These are phyloP conservation scores for Sugiyamaella grinbergsii DNA, from an alignment of 1,139 yeast species.

Conservation along the genomic window DNA sequence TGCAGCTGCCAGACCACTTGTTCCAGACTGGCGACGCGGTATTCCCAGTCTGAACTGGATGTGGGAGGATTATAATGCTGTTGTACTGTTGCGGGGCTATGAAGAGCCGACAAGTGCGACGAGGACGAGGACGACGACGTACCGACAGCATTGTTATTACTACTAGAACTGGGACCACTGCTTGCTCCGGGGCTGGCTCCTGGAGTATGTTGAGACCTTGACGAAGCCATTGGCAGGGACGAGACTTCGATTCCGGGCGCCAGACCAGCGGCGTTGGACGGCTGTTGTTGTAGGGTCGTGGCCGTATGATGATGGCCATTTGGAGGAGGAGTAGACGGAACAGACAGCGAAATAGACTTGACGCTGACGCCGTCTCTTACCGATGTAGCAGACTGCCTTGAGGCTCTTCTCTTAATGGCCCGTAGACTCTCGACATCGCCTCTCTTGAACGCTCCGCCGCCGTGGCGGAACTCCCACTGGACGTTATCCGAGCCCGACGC, in stretches of 20 bases:
- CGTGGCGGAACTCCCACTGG: constrained; percentile 88
- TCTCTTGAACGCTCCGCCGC: constrained; percentile 72
- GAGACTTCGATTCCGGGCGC: constrained; percentile 15
- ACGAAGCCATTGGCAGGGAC: not conserved
- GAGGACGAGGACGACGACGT: not conserved
- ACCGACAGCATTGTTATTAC: not conserved
- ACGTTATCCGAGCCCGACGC: constrained; percentile 37
- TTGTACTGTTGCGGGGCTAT: constrained; percentile 10
- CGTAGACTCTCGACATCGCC: constrained; percentile 69
- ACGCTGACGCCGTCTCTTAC: constrained; percentile 37
- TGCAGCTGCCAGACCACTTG: constrained; percentile 30
- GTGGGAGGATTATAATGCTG: not conserved
- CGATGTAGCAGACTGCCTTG: constrained; percentile 40
- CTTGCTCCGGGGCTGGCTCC: constrained; percentile 10
- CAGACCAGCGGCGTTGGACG: no score
- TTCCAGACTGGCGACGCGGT: constrained; percentile 31
- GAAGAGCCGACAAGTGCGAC: constrained; percentile 6
- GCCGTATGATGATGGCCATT: constrained; percentile 17
- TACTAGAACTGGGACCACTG: not conserved
- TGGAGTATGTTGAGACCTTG: constrained; percentile 11
- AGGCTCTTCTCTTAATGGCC: constrained; percentile 65
- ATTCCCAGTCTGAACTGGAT: constrained; percentile 20
- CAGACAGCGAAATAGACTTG: constrained; percentile 38
- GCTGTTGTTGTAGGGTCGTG: constrained; percentile 17
- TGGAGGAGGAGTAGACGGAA: constrained; percentile 35